Conservation (phyloP, 352 stramenopile genomes). For the Pythium aquatile region DNA sequence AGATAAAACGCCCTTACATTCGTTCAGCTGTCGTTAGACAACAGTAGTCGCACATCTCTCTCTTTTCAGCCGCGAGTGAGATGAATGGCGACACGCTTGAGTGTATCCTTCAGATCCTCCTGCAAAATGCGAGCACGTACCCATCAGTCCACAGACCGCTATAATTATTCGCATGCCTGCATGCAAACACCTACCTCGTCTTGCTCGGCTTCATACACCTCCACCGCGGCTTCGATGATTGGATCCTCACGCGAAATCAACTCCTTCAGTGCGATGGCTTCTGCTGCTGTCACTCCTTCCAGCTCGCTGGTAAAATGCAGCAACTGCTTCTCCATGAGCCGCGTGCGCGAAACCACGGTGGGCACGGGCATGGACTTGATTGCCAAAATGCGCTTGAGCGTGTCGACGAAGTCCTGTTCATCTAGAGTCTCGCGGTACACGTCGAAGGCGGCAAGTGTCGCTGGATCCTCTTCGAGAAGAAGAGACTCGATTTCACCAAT, state of each 20-base stretch:
- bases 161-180: not conserved
- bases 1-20: not conserved
- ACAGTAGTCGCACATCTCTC: not conserved
- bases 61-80: slow-evolving; percentile 4
- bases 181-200: slow-evolving; percentile 34
- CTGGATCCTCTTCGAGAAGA: slow-evolving; percentile 34
- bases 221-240: slow-evolving; percentile 38
- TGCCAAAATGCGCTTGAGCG: slow-evolving; percentile 40
- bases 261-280: slow-evolving; percentile 38
- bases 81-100: slow-evolving; percentile 43
- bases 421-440: slow-evolving; percentile 54
- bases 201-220: slow-evolving; percentile 40
- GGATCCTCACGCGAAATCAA: slow-evolving; percentile 41
- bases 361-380: not conserved
- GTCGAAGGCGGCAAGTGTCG: slow-evolving; percentile 53
- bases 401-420: slow-evolving; percentile 52
- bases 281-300: slow-evolving; percentile 15
- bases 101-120: slow-evolving; percentile 54
- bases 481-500: slow-evolving; percentile 30
- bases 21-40: not conserved
- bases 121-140: slow-evolving; percentile 11
- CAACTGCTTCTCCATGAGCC: slow-evolving; percentile 27
- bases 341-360: slow-evolving; percentile 4
- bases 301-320: slow-evolving; percentile 18
- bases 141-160: not conserved